phyloP scores from a whole-genome alignment of 2,329 filamentous ascomycete species.

The Sclerotinia trifoliorum region DNA sequence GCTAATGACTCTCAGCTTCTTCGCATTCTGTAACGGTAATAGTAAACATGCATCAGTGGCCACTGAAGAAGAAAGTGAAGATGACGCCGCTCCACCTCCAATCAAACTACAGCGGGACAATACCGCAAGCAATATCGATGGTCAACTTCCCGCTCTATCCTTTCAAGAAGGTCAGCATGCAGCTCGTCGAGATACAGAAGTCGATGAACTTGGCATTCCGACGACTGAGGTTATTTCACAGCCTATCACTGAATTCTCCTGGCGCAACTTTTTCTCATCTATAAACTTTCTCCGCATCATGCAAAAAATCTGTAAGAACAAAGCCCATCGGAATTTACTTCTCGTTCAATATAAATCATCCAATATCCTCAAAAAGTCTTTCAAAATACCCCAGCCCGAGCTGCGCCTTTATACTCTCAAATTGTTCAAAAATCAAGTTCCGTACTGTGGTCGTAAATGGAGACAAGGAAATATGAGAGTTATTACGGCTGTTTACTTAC shows the following conservation, averaged over 20 bases:
- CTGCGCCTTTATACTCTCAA: conserved; percentile 94
- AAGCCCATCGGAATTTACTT: conserved; percentile 89
- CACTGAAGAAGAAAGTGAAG: conserved; percentile 50
- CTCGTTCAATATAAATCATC: conserved; percentile 95
- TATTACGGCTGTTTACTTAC: conserved; percentile 93
- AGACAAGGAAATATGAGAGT: conserved; percentile 97
- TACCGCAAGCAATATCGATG: conserved; percentile 47
- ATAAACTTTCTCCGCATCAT: conserved; percentile 96
- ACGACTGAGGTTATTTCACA: conserved; percentile 66
- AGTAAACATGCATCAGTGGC: conserved; percentile 48
- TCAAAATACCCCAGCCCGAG: conserved; percentile 85
- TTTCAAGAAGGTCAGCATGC: conserved; percentile 37
- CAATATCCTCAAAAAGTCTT: conserved; percentile 84
- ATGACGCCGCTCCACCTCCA: conserved; percentile 81
- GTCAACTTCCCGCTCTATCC: conserved; percentile 38
- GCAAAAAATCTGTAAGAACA: conserved; percentile 96
- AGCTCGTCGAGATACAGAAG: conserved; percentile 49
- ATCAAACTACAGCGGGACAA: conserved; percentile 59
- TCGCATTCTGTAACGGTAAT: conserved; percentile 78
- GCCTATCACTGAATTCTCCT: conserved; percentile 86
- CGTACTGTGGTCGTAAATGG: conserved; percentile 98
- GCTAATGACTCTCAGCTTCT: conserved; percentile 62
- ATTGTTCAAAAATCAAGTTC: conserved; percentile 97
- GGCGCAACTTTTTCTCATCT: conserved; percentile 89
- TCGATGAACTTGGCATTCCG: conserved; percentile 87